Percentiles rank a stretch among this genome's conserved stretches.
phyloP scores from a whole-genome alignment of 768 basidiomycete species.

The Lentinula boryana region DNA sequence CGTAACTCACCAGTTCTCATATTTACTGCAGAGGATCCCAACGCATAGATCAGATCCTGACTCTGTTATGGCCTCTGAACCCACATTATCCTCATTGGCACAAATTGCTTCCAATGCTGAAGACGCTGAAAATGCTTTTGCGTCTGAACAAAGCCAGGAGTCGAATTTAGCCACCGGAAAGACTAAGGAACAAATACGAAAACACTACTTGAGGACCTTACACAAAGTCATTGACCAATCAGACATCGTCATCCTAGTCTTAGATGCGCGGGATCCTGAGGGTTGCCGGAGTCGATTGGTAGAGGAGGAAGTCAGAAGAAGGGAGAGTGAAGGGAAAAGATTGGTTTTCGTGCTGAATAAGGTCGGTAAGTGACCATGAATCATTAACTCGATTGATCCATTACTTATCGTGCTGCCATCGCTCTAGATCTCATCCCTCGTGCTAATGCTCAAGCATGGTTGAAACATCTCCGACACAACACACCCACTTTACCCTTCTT shows the following conservation, averaged over 20 bases:
- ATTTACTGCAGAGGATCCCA: constrained; percentile 14
- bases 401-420: background rate
- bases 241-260: constrained; percentile 83
- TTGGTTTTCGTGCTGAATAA: constrained; percentile 96
- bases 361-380: constrained; percentile 57
- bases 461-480: constrained; percentile 84
- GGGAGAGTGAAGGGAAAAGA: constrained; percentile 86
- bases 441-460: constrained; percentile 84
- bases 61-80: constrained; percentile 68
- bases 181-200: constrained; percentile 65
- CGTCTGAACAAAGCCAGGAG: constrained; percentile 15
- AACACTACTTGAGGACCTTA: constrained; percentile 71
- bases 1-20: constrained; percentile 9
- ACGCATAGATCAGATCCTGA: constrained; percentile 40
- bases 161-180: constrained; percentile 29
- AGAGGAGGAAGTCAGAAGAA: constrained; percentile 86
- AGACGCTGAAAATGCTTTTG: constrained; percentile 12
- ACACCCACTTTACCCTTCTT: constrained; percentile 94
- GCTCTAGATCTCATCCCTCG: constrained; percentile 79
- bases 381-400: background rate
- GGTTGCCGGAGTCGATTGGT: constrained; percentile 89
- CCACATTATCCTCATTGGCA: constrained; percentile 41
- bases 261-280: constrained; percentile 94
- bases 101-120: constrained; percentile 14
- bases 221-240: constrained; percentile 92